Base-by-base conservation (phyloP, 148 eudicot species). In the Euryodendron excelsum region DNA sequence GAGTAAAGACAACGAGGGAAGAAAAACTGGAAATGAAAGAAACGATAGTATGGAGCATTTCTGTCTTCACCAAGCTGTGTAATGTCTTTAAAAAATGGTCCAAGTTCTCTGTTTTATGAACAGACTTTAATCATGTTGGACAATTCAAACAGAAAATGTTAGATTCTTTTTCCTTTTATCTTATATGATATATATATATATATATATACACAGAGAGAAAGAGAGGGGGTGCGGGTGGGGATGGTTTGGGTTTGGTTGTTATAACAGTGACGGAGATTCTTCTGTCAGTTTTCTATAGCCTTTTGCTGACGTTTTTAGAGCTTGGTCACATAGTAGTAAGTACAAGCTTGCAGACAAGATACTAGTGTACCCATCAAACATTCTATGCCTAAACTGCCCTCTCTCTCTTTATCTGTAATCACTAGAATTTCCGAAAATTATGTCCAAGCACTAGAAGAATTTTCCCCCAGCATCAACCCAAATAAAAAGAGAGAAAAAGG, bases 31-130 rank as follows among this genome's bases (percentile, higher is more conserved):
- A 50, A 28, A 52, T 1, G 33, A 27, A 65, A 17, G 47, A 44
- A 77, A 70, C 58, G 80, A 58, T 27, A 67, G 90, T 80, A 87
- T 87, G 90, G 90, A 81, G 79, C 79, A 58, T 74, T 78, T 85
- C 80, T 82, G 86, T 85, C 83, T 71, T 82, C 50, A 75, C 62
- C 74, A 85, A 82, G 75, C 84, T 72, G 80, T 69, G 73, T 77
- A 78, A 67, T 55, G 72, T 61, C 75, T 64, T 77, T 72, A 77
- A 45, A 68, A 72, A 82, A 74, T n/a, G 83, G 84, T 87, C 87
- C 88, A 84, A 85, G 82, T 87, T 85, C 88, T 78, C 81, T 80
- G 84, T 67, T 78, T 68, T 79, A 44, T 41, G 67, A 86, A 79
- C 81, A 78, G 80, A 81, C 79, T 77, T 37, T 84, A 75, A 79